A percentile compares a stretch with the other conserved stretches of the same genome.
These are phyloP conservation scores for Amanita rubescens DNA, from an alignment of 768 basidiomycete species.

Conservation along the genomic window DNA sequence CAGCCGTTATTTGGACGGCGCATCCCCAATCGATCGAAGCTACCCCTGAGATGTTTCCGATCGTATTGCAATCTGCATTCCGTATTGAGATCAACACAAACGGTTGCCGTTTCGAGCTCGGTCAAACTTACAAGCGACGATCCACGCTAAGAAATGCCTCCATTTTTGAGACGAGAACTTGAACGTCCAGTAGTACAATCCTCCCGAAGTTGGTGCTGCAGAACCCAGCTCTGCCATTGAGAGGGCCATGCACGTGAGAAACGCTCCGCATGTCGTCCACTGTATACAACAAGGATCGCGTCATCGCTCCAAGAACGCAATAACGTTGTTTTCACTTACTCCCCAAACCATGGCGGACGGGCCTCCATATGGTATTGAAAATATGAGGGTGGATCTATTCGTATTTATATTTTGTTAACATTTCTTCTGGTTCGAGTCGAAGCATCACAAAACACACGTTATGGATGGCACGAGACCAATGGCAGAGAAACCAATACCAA, in stretches of 20 bases:
- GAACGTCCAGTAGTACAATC: conserved; percentile 52
- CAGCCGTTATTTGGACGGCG: conserved; percentile 59
- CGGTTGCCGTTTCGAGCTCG: too few relatives aligned
- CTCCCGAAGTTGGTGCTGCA: too few relatives aligned
- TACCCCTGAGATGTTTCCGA: conserved; percentile 41
- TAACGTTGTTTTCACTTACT: conserved; percentile 35
- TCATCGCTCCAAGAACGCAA: conserved; percentile 10
- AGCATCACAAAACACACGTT: conserved; percentile 22
- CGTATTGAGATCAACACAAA: not conserved
- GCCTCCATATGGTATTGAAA: conserved; percentile 62
- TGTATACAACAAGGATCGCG: conserved; percentile 58
- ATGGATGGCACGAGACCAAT: conserved; percentile 60
- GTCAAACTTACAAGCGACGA: conserved; percentile 40
- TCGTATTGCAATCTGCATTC: conserved; percentile 37
- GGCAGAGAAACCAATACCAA: too few relatives aligned
- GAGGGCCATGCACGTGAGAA: conserved; percentile 56
- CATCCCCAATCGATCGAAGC: conserved; percentile 63
- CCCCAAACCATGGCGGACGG: conserved; percentile 61
- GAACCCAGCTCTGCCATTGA: conserved; percentile 67
- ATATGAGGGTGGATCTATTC: conserved; percentile 33
- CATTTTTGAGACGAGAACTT: conserved; percentile 32
- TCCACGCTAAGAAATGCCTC: conserved; percentile 42
- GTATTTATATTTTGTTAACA: not conserved
- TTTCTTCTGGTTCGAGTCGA: not conserved
- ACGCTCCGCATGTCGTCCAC: too few relatives aligned